A percentile compares a stretch with the other conserved stretches of the same genome.
phyloP scores from a whole-genome alignment of 306 rosid species.

The Rubus parviflorus region DNA sequence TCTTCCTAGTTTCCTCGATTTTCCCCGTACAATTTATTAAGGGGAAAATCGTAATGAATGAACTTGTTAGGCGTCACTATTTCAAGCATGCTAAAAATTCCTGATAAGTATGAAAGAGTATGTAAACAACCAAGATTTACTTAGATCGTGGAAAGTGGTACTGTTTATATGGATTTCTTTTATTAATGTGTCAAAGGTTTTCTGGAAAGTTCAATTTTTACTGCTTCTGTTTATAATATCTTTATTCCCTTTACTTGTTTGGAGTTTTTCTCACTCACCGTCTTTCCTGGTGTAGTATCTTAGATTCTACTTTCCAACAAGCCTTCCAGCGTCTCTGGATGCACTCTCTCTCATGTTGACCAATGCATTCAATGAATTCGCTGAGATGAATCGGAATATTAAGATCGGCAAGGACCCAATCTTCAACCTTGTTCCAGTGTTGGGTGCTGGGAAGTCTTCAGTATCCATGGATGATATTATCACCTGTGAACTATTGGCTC shows the following conservation, averaged over 20 bases:
- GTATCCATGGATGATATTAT: conserved; percentile 59
- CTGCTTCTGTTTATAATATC: neutral
- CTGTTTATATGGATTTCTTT: too few relatives aligned
- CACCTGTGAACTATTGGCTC: conserved; percentile 81
- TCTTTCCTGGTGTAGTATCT: conserved; percentile 57
- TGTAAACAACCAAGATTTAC: too few relatives aligned
- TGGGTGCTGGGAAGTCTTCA: conserved; percentile 67
- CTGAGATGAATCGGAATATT: conserved; percentile 39
- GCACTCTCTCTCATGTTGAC: conserved; percentile 46
- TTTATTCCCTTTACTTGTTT: neutral
- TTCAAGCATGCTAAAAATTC: too few relatives aligned
- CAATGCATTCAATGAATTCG: conserved; percentile 58
- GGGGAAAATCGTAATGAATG: too few relatives aligned
- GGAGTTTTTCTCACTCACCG: neutral
- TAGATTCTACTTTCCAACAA: conserved; percentile 67
- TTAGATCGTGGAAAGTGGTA: too few relatives aligned
- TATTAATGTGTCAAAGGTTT: neutral
- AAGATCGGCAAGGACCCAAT: conserved; percentile 47
- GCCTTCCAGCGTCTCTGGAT: conserved; percentile 52
- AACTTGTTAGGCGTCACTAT: too few relatives aligned
- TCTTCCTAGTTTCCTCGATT: too few relatives aligned
- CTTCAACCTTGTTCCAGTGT: conserved; percentile 86
- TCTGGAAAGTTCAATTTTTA: neutral
- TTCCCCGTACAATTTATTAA: too few relatives aligned
- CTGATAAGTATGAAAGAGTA: too few relatives aligned